These are phyloP conservation scores for Kwoniella bestiolae DNA, from an alignment of 768 basidiomycete genomes.

Conservation along the genomic window DNA sequence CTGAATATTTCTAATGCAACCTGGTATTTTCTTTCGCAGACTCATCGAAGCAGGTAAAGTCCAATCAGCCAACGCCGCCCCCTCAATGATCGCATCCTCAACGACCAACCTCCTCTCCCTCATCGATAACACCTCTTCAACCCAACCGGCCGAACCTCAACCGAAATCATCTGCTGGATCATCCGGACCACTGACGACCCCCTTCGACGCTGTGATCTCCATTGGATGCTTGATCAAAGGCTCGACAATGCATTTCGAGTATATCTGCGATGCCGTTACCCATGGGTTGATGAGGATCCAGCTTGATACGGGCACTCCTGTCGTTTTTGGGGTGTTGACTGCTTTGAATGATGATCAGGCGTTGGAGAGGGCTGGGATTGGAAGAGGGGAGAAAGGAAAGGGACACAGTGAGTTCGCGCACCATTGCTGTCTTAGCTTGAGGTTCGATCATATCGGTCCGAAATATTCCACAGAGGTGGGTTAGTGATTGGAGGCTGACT, in stretches of 20 bases:
- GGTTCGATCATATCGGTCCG: background rate
- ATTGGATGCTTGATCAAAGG: slow-evolving; percentile 99
- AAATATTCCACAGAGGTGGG: too few relatives aligned
- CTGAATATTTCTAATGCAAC: too few relatives aligned
- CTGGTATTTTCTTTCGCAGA: too few relatives aligned
- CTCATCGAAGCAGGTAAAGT: slow-evolving; percentile 85
- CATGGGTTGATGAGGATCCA: slow-evolving; percentile 94
- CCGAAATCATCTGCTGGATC: background rate
- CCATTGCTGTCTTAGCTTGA: background rate
- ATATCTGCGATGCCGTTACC: slow-evolving; percentile 92
- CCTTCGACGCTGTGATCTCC: slow-evolving; percentile 95
- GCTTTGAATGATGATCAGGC: slow-evolving; percentile 93
- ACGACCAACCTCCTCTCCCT: slow-evolving; percentile 59
- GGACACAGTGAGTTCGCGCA: slow-evolving; percentile 72
- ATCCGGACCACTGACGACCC: slow-evolving; percentile 52
- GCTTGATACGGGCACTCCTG: slow-evolving; percentile 88
- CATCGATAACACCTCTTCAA: slow-evolving; percentile 64
- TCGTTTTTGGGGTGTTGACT: slow-evolving; percentile 95
- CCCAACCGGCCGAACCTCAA: slow-evolving; percentile 56
- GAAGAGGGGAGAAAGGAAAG: slow-evolving; percentile 64
- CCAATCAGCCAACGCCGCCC: slow-evolving; percentile 75
- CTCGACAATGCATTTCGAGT: slow-evolving; percentile 98
- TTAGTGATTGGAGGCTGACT: slow-evolving; percentile 21
- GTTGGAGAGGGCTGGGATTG: slow-evolving; percentile 88
- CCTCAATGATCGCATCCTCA: slow-evolving; percentile 72